A percentile compares a stretch with the other conserved stretches of the same genome.
Evolutionary conservation across 2,329 filamentous ascomycete species (phyloP).

Genomic region (Didymella lethalis): DNA sequence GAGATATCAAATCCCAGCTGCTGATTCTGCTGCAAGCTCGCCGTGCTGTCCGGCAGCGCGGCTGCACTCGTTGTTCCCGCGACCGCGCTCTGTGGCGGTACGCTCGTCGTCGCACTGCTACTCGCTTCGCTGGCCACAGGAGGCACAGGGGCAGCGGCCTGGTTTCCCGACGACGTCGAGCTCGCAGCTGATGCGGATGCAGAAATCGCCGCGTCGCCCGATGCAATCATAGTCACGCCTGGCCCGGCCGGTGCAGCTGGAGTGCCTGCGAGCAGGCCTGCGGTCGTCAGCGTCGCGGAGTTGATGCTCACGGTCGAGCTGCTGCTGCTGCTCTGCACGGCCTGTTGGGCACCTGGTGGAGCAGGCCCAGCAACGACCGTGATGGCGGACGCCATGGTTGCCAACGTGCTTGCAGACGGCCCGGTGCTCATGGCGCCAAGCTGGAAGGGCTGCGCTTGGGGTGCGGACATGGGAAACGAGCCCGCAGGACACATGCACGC

Average conservation of each 20-base stretch:
- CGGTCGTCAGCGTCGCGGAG: slow-evolving; percentile 34
- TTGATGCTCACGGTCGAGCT: slow-evolving; percentile 27
- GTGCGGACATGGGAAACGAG: slow-evolving; percentile 43
- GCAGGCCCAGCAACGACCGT: slow-evolving; percentile 33
- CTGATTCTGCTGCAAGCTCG: slow-evolving; percentile 27
- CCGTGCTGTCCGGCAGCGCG: slow-evolving; percentile 21
- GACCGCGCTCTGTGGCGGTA: slow-evolving; percentile 37
- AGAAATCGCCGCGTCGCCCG: slow-evolving; percentile 18
- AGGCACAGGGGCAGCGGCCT: slow-evolving; percentile 10
- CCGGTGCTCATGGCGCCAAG: slow-evolving; percentile 30
- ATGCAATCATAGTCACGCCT: slow-evolving; percentile 30
- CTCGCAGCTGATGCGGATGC: slow-evolving; percentile 14
- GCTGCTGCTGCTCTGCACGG: slow-evolving; percentile 21
- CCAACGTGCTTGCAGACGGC: slow-evolving; percentile 30
- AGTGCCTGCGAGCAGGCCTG: slow-evolving; percentile 24
- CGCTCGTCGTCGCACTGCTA: slow-evolving; percentile 7
- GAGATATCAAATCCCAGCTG: slow-evolving; percentile 46
- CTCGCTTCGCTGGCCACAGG: slow-evolving; percentile 6
- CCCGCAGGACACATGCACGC: slow-evolving; percentile 42
- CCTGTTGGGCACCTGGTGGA: slow-evolving; percentile 23
- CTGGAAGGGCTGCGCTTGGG: slow-evolving; percentile 39
- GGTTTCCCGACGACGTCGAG: slow-evolving; percentile 4
- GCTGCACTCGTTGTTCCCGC: slow-evolving; percentile 23
- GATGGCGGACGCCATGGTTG: slow-evolving; percentile 34
- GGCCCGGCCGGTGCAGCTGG: slow-evolving; percentile 31